Base-by-base conservation (phyloP, 2,329 filamentous ascomycete species). In the Pleomassaria siparia region DNA sequence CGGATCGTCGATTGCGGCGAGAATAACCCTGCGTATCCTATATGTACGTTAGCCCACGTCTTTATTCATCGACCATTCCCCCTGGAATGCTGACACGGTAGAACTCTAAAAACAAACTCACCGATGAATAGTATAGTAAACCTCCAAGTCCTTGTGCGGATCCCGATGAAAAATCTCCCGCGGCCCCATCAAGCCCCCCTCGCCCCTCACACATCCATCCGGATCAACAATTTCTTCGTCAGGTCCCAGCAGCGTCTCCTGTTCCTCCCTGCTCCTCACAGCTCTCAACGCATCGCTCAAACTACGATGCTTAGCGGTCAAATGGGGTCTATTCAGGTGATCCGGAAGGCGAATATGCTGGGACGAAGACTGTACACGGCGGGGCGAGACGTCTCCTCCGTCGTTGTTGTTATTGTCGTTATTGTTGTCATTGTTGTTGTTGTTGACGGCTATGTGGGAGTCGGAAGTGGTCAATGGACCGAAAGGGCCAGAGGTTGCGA, bases 121-220 rank as follows among this genome's bases (percentile, higher is more conserved):
- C 73, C 85, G 79, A 68, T 91, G 88, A 59, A 91, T 90, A 55
- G 85, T 91, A 41, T 81, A 87, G 72, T 91, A 91, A 12, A 91
- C 84, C 30, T 86, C 85, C 57, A 91, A 72, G 53, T 82, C 76
- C 16, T 76, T 76, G 69, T 87, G 83, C 24, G 80, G 75, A 59
- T 85, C 82, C 13, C 80, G 67, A 25, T 63, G 60, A 49, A 73
- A 71, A 4, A 74, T 62, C 46, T 72, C 66, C 41, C 74, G 63
- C n/a, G 60, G 52, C 55, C 69, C 58, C 50, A 62, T 40, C 56
- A 56, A 36, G 59, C 71, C 53, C 2, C 61, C 60, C 26, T 67
- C 72, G 46, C 73, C 65, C 26, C 63, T 63, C 51, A 67, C 72
- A 49, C 73, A 75, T 4, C 74, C 74, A 65, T 77, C 74, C 15